These are phyloP conservation scores for Venturia effusa DNA, from an alignment of 2,329 filamentous ascomycete genomes.

Conservation along the genomic window DNA sequence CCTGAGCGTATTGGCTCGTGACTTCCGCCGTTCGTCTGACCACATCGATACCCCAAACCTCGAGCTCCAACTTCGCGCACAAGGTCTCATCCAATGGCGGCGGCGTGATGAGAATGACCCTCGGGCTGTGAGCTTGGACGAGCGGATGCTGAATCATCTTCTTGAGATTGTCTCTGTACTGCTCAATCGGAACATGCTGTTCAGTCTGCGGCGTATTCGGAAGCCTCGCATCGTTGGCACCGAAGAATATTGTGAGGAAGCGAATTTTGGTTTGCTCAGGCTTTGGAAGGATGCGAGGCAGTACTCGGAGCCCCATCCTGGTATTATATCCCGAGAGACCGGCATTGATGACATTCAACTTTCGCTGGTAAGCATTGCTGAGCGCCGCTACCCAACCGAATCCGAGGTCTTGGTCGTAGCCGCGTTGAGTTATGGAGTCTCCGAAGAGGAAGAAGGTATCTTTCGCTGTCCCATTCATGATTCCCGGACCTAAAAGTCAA, in stretches of 20 bases:
- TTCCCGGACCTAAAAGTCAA: not conserved
- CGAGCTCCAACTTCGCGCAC: slow-evolving; percentile 1
- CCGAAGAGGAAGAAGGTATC: slow-evolving; percentile 59
- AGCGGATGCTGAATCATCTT: slow-evolving; percentile 61
- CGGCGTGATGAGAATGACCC: slow-evolving; percentile 68
- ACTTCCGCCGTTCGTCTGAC: slow-evolving; percentile 18
- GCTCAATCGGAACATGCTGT: slow-evolving; percentile 65
- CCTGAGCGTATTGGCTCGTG: not conserved
- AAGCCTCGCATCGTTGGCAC: slow-evolving; percentile 79
- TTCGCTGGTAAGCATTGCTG: slow-evolving; percentile 60
- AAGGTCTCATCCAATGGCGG: slow-evolving; percentile 74
- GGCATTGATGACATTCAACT: slow-evolving; percentile 77
- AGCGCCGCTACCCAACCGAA: slow-evolving; percentile 67
- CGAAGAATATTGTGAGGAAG: slow-evolving; percentile 69
- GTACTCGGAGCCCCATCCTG: slow-evolving; percentile 55
- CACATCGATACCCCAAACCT: slow-evolving; percentile 5
- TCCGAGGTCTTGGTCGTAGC: slow-evolving; percentile 42
- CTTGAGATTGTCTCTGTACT: slow-evolving; percentile 62
- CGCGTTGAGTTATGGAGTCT: slow-evolving; percentile 73
- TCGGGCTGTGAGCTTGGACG: slow-evolving; percentile 58
- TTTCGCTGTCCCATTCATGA: not conserved
- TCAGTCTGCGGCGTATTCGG: slow-evolving; percentile 36
- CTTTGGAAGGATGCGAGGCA: slow-evolving; percentile 62
- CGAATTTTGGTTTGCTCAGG: slow-evolving; percentile 51
- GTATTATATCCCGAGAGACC: slow-evolving; percentile 84